These are phyloP conservation scores for Coemansia javaensis DNA, from an alignment of 192 early-diverging fungal species.

Conservation along the genomic window DNA sequence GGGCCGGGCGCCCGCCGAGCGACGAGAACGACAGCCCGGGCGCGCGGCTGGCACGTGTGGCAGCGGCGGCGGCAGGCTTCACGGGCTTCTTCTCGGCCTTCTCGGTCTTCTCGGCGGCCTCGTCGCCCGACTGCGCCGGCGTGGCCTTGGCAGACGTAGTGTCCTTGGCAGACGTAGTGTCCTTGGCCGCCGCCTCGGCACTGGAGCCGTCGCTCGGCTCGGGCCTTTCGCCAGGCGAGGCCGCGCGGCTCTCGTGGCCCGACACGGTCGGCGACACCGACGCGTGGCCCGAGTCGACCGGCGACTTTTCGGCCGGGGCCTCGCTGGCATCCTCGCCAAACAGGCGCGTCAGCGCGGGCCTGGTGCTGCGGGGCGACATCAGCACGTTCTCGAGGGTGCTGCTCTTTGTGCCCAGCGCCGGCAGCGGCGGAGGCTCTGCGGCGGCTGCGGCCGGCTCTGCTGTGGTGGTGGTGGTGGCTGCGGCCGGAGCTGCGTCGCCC, in stretches of 20 bases:
- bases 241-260: slow-evolving; percentile 11
- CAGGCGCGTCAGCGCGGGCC: slow-evolving; percentile 16
- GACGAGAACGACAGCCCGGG: slow-evolving; percentile 42
- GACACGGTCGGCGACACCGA: slow-evolving; percentile 24
- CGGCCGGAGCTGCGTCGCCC: not conserved
- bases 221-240: slow-evolving; percentile 9
- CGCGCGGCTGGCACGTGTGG: slow-evolving; percentile 11
- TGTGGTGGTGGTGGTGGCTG: not conserved
- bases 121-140: slow-evolving; percentile 7
- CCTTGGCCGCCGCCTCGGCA: not conserved
- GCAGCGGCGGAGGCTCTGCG: slow-evolving; percentile 5
- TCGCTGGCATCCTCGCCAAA: slow-evolving; percentile 14
- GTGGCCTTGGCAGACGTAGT: slow-evolving; percentile 1
- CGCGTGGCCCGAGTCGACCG: slow-evolving; percentile 27
- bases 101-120: not conserved
- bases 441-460: not conserved
- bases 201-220: not conserved
- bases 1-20: slow-evolving; percentile 6
- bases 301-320: slow-evolving; percentile 1
- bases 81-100: not conserved
- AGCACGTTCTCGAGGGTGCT: slow-evolving; percentile 26
- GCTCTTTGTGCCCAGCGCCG: slow-evolving; percentile 9
- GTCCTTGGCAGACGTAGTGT: not conserved
- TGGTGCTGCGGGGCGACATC: slow-evolving; percentile 23
- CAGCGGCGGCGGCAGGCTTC: no score